A percentile compares a stretch with the other conserved stretches of the same genome.
phyloP scores from a whole-genome alignment of 2,329 filamentous ascomycete genomes.

The Beauveria rudraprayagi region DNA sequence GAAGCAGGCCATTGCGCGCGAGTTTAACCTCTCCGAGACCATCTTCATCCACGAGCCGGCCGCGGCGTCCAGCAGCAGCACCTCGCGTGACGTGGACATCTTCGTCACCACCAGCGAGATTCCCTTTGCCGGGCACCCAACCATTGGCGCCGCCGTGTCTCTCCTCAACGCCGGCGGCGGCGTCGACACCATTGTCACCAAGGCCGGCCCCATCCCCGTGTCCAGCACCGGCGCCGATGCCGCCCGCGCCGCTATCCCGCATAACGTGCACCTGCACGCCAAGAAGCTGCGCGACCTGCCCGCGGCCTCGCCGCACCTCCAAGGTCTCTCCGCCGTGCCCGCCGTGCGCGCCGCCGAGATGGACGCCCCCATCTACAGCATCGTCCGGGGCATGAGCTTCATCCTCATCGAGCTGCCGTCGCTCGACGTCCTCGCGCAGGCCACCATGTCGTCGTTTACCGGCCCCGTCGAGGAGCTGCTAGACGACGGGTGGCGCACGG shows the following conservation, averaged over 20 bases:
- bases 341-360: constrained; percentile 29
- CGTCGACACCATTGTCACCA: constrained; percentile 40
- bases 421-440: constrained; percentile 47
- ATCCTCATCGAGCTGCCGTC: constrained; percentile 54
- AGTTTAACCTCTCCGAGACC: constrained; percentile 59
- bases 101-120: constrained; percentile 48
- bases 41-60: constrained; percentile 45
- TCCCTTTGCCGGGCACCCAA: constrained; percentile 56
- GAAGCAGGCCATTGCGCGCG: constrained; percentile 51
- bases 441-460: constrained; percentile 25
- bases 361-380: constrained; percentile 44
- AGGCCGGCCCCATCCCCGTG: constrained; percentile 49
- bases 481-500: constrained; percentile 48
- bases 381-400: constrained; percentile 70
- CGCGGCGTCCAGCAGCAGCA: constrained; percentile 16
- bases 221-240: constrained; percentile 27
- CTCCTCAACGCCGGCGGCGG: constrained; percentile 26
- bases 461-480: constrained; percentile 29
- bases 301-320: constrained; percentile 13
- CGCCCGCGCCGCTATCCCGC: constrained; percentile 58
- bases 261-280: constrained; percentile 55
- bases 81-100: constrained; percentile 44
- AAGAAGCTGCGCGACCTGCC: constrained; percentile 28
- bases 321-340: constrained; percentile 21
- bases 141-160: constrained; percentile 47